These are phyloP conservation scores for Trifolium repens DNA, from an alignment of 306 rosid genomes.

Conservation along the genomic window DNA sequence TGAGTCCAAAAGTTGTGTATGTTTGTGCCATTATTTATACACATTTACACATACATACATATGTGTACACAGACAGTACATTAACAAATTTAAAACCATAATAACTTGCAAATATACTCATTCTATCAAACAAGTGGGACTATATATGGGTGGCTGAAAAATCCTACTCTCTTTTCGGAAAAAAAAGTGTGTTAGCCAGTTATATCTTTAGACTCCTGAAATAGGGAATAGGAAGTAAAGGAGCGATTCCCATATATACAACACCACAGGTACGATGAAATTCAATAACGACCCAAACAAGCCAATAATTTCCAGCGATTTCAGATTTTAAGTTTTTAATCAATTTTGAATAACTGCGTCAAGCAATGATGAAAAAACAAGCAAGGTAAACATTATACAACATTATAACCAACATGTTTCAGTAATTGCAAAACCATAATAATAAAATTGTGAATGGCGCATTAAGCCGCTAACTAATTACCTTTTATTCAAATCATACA, in stretches of 20 bases:
- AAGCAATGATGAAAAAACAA: constrained; percentile 8
- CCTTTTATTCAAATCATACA: background rate
- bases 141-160: too few relatives aligned
- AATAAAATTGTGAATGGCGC: background rate
- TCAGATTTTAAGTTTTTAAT: constrained; percentile 1
- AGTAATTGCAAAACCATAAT: background rate
- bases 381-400: background rate
- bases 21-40: background rate
- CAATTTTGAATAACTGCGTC: background rate
- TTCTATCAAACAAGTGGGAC: too few relatives aligned
- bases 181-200: too few relatives aligned
- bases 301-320: background rate
- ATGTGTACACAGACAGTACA: background rate
- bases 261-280: background rate
- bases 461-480: background rate
- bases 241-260: too few relatives aligned
- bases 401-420: background rate
- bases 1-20: background rate
- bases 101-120: too few relatives aligned
- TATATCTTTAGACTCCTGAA: too few relatives aligned
- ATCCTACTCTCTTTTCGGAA: too few relatives aligned
- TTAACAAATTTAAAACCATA: too few relatives aligned
- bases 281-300: constrained; percentile 14
- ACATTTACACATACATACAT: background rate
- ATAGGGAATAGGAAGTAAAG: too few relatives aligned